phyloP scores from a whole-genome alignment of 495 filamentous ascomycete species.

The Penicillium diatomitis region DNA sequence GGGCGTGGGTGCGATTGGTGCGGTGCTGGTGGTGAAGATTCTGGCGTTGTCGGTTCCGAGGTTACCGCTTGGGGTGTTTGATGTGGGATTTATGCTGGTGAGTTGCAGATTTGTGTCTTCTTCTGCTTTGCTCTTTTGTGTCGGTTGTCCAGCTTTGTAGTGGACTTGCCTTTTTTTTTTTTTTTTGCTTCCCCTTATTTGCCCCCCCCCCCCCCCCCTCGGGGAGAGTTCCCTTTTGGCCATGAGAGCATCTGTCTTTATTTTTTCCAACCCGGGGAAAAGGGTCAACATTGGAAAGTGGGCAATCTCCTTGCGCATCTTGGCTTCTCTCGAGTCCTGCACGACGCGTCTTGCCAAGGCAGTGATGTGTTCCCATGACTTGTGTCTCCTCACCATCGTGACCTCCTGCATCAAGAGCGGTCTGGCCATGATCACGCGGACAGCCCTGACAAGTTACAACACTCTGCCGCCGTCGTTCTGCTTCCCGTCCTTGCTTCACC shows the following conservation, averaged over 20 bases:
- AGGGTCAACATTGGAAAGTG: too few relatives aligned
- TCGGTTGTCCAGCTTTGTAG: too few relatives aligned
- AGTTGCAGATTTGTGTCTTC: conserved; percentile 5
- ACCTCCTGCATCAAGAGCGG: not conserved
- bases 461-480: not conserved
- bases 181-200: not conserved
- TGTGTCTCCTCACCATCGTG: not conserved
- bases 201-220: too few relatives aligned
- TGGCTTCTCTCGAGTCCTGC: too few relatives aligned
- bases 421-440: not conserved
- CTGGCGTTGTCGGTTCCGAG: conserved; percentile 6
- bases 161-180: not conserved
- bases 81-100: conserved; percentile 26
- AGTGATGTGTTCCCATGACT: not conserved
- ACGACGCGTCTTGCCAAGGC: too few relatives aligned
- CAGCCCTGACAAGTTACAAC: too few relatives aligned
- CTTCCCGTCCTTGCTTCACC: too few relatives aligned
- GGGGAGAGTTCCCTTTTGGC: too few relatives aligned
- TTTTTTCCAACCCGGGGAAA: too few relatives aligned
- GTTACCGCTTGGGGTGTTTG: conserved; percentile 14
- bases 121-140: not conserved
- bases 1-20: conserved; percentile 46
- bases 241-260: too few relatives aligned
- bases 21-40: conserved; percentile 39
- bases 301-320: too few relatives aligned